A percentile compares a stretch with the other conserved stretches of the same genome.
phyloP scores from a whole-genome alignment of 495 filamentous ascomycete species.

The Xanthoparmelia taractica region DNA sequence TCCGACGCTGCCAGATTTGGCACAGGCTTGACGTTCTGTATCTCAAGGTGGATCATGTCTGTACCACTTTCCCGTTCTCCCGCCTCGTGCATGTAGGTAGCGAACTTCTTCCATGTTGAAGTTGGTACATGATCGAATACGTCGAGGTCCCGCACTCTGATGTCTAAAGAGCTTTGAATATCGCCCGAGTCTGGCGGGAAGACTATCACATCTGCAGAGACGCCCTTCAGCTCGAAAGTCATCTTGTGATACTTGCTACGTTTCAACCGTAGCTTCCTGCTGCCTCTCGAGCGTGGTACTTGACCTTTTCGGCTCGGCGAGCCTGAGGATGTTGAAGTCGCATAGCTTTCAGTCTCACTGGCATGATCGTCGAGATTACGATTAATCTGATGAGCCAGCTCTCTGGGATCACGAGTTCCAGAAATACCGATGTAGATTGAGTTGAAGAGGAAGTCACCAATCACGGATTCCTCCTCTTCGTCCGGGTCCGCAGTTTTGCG shows the following conservation, averaged over 20 bases:
- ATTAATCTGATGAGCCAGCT: constrained; percentile 77
- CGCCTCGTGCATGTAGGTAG: constrained; percentile 82
- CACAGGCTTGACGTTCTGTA: constrained; percentile 79
- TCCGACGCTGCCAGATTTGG: constrained; percentile 80
- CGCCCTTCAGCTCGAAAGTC: constrained; percentile 83
- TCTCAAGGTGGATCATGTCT: constrained; percentile 82
- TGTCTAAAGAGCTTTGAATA: constrained; percentile 76
- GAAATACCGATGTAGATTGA: constrained; percentile 96
- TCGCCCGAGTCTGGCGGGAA: constrained; percentile 73
- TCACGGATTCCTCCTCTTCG: constrained; percentile 75
- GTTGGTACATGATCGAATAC: constrained; percentile 92
- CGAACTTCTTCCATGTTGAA: constrained; percentile 97
- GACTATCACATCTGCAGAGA: constrained; percentile 74
- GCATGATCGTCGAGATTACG: constrained; percentile 74
- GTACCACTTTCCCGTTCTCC: constrained; percentile 75
- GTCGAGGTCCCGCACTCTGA: constrained; percentile 73
- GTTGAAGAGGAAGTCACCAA: constrained; percentile 95
- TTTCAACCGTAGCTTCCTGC: constrained; percentile 58
- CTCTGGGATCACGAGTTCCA: constrained; percentile 71
- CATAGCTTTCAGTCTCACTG: constrained; percentile 83
- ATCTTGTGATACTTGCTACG: constrained; percentile 91
- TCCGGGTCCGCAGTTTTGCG: constrained; percentile 42
- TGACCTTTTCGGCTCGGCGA: constrained; percentile 48
- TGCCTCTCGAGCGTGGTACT: constrained; percentile 40
- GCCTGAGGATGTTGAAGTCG: constrained; percentile 56